These are phyloP conservation scores for Chlamydomonas reinhardtii DNA, from an alignment of 163 green algal genomes.

Conservation along the genomic window DNA sequence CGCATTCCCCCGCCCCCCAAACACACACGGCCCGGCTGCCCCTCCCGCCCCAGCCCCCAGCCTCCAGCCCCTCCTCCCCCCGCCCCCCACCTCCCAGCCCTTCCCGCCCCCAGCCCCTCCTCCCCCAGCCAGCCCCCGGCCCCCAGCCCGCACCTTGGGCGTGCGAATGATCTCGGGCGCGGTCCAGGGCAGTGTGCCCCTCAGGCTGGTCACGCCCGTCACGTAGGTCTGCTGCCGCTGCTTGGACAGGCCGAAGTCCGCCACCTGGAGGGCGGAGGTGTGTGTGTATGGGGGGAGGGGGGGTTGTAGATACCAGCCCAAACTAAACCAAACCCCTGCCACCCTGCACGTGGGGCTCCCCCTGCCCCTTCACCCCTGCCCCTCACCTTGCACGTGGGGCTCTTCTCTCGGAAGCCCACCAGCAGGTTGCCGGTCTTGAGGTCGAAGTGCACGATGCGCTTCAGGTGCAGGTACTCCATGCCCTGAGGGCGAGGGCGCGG, in stretches of 20 bases:
- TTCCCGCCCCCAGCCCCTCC: no score
- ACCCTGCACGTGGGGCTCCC: no score
- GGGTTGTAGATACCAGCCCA: no score
- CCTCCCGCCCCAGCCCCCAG: no score
- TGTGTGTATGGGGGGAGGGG: no score
- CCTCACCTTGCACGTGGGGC: conserved; percentile 80
- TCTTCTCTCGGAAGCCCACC: conserved; percentile 80
- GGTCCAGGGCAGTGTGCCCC: conserved; percentile 88
- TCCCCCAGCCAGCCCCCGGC: no score
- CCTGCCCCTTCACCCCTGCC: no score
- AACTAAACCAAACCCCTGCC: no score
- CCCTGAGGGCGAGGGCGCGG: conserved; percentile 57
- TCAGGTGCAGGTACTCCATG: conserved; percentile 88
- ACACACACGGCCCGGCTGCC: no score
- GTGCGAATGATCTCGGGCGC: conserved; percentile 87
- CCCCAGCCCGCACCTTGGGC: conserved; percentile 62
- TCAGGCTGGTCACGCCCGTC: conserved; percentile 67
- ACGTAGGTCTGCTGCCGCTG: conserved; percentile 71
- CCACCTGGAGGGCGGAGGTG: conserved; percentile 61
- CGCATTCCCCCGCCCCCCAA: no score
- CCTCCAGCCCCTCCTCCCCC: no score
- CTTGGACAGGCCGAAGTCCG: conserved; percentile 84
- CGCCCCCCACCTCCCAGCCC: no score
- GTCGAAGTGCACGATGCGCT: conserved; percentile 86
- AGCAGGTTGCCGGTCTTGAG: conserved; percentile 83